Conservation (phyloP, 2,329 filamentous ascomycete species). For the Fusarium piperis region DNA sequence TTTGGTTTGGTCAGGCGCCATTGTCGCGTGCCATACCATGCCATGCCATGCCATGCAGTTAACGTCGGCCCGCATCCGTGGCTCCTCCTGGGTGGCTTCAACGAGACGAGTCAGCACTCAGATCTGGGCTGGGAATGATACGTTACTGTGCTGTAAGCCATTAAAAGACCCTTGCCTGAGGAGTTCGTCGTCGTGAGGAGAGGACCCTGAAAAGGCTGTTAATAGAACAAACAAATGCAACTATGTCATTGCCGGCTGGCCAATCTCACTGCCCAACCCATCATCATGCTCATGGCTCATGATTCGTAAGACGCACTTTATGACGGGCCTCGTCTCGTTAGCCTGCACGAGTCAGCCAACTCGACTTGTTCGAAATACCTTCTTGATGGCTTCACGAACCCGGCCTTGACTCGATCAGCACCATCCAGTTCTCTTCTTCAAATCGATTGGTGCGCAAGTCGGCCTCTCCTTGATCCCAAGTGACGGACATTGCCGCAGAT, state of each 20-base stretch:
- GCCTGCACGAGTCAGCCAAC: neutral
- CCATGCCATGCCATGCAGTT: constrained; percentile 27
- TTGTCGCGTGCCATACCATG: constrained; percentile 17
- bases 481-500: neutral
- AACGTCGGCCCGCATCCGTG: constrained; percentile 14
- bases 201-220: constrained; percentile 1
- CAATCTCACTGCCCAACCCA: neutral
- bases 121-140: constrained; percentile 29
- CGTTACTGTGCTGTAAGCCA: constrained; percentile 27
- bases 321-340: neutral
- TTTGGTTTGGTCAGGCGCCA: neutral
- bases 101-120: constrained; percentile 21
- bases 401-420: constrained; percentile 13
- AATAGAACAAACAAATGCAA: constrained; percentile 7
- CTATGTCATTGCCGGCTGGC: constrained; percentile 18
- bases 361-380: neutral
- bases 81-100: constrained; percentile 18
- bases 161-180: constrained; percentile 20
- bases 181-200: constrained; percentile 1
- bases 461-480: neutral
- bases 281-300: neutral
- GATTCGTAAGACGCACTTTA: neutral
- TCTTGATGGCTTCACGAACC: constrained; percentile 5
- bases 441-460: constrained; percentile 31
- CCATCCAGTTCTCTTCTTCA: neutral